Conservation (phyloP, 176 grass and related monocot genomes). For the Cenchrus purpureus region DNA sequence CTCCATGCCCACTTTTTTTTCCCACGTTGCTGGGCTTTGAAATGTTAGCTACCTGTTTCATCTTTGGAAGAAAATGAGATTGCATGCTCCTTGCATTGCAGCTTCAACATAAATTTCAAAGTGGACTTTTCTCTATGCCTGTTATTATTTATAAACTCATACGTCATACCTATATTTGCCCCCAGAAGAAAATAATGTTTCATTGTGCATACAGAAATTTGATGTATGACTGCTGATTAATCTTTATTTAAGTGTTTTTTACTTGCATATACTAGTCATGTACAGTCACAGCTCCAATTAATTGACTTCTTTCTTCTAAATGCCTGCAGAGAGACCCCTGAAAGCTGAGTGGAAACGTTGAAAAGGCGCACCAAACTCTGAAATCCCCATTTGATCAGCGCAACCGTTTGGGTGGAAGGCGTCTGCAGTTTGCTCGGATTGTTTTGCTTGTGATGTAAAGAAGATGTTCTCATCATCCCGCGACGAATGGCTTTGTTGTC, state of each 20-base stretch:
- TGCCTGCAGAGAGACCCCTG: conserved; percentile 59
- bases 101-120: background rate
- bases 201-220: background rate
- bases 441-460: conserved; percentile 77
- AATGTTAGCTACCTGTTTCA: background rate
- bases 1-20: background rate
- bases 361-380: conserved; percentile 14
- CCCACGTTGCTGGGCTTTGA: background rate
- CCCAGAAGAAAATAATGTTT: background rate
- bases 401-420: conserved; percentile 29
- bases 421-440: conserved; percentile 48
- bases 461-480: conserved; percentile 22
- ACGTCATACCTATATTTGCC: background rate
- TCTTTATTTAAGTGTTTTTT: background rate
- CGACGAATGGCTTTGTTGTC: conserved; percentile 34
- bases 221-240: background rate
- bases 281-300: background rate
- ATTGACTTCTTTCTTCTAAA: background rate
- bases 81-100: background rate
- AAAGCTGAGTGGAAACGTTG: conserved; percentile 90
- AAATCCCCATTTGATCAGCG: conserved; percentile 6
- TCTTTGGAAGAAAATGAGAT: background rate
- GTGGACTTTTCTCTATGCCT: background rate
- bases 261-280: background rate
- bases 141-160: background rate